phyloP scores from a whole-genome alignment of 768 basidiomycete species.

The Tricholoma bakamatsutake region DNA sequence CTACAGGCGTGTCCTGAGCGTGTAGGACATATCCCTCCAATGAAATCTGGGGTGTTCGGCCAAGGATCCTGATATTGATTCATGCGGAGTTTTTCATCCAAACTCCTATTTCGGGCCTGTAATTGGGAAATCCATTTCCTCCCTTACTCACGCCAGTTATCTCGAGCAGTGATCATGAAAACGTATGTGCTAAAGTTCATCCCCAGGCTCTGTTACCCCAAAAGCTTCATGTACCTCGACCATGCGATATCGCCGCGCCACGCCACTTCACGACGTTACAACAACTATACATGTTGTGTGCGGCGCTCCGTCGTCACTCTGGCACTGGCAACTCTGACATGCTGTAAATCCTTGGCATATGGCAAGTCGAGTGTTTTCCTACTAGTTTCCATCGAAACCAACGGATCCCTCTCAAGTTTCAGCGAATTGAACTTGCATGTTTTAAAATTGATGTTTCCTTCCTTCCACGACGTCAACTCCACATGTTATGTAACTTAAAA shows the following conservation, averaged over 20 bases:
- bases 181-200: background rate
- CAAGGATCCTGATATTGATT: slow-evolving; percentile 2
- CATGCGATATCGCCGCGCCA: too few relatives aligned
- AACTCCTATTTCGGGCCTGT: background rate
- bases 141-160: slow-evolving; percentile 1
- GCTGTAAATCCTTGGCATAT: background rate
- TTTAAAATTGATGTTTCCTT: background rate
- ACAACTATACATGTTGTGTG: background rate
- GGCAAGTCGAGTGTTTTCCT: background rate
- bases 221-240: background rate
- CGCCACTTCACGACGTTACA: background rate
- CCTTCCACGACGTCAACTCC: background rate
- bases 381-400: slow-evolving; percentile 1
- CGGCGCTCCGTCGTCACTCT: slow-evolving; percentile 6
- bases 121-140: background rate
- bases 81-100: slow-evolving; percentile 6
- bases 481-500: background rate
- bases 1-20: slow-evolving; percentile 10
- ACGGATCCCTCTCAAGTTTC: background rate
- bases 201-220: background rate
- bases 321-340: background rate
- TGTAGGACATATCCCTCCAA: slow-evolving; percentile 4
- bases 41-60: slow-evolving; percentile 31
- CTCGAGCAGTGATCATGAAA: background rate
- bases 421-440: background rate